Percentiles rank a stretch among this genome's conserved stretches.
These are phyloP conservation scores for Insectozyma bohioensis DNA, from an alignment of 1,139 yeast genomes.

Conservation along the genomic window DNA sequence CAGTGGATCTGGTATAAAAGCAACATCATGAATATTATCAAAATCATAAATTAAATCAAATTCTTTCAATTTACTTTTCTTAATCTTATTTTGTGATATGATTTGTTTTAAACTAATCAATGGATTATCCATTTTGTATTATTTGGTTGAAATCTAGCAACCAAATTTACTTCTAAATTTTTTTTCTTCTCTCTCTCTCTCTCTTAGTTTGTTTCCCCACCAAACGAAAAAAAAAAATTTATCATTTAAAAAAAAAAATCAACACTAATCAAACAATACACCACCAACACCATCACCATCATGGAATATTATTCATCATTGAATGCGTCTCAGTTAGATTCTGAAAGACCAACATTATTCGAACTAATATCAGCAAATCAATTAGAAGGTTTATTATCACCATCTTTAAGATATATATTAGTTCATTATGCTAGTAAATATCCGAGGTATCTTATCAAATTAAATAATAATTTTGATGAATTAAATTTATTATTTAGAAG, in stretches of 20 bases:
- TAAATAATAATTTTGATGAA: slow-evolving; percentile 78
- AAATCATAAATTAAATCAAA: slow-evolving; percentile 17
- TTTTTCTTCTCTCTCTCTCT: slow-evolving; percentile 1
- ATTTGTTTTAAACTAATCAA: slow-evolving; percentile 22
- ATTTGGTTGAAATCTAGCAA: neutral
- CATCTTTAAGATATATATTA: slow-evolving; percentile 76
- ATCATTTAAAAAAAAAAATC: slow-evolving; percentile 1
- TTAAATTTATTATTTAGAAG: slow-evolving; percentile 62
- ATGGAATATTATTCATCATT: slow-evolving; percentile 86
- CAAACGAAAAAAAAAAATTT: slow-evolving; percentile 3
- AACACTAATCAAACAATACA: no score
- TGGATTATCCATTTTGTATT: no score
- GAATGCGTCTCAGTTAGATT: slow-evolving; percentile 73
- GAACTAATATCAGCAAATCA: slow-evolving; percentile 82
- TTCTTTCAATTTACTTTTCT: slow-evolving; percentile 18
- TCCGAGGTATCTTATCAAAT: slow-evolving; percentile 64
- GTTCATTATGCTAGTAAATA: slow-evolving; percentile 80
- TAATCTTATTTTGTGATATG: slow-evolving; percentile 20
- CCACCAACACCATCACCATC: no score
- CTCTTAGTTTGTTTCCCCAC: slow-evolving; percentile 4
- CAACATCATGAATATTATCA: slow-evolving; percentile 13
- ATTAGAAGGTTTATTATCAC: slow-evolving; percentile 73
- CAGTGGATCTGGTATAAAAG: slow-evolving; percentile 12
- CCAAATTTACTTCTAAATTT: slow-evolving; percentile 5
- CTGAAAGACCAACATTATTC: slow-evolving; percentile 77